Evolutionary conservation across 768 basidiomycete genomes (phyloP), one percentile per base, ranked within the genome.

Genomic region (Tulasnella sp.): DNA sequence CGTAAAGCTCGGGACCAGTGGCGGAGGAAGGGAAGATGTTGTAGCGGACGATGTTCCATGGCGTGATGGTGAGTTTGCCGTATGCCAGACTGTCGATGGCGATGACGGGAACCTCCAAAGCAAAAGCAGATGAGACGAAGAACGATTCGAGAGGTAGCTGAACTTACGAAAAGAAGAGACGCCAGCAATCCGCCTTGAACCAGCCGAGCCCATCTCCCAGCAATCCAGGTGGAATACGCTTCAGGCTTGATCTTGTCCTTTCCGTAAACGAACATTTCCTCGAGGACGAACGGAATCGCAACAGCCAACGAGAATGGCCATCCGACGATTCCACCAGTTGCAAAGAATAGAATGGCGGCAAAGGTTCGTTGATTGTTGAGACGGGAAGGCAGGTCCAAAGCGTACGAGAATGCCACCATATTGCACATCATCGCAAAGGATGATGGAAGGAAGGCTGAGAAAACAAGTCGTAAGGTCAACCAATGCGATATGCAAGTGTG

Each of bases 261-360:
- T 49, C 92, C 90, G 74, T 85, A 88, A 31, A 96, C 82, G 80
- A 95, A 92, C 29, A 98, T 84, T 82, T 99, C 94, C 82, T 99
- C 97, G 67, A 93, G 82, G 15, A 96, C 89, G 79, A 97, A 96
- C 1, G 97, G 97, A 17, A 97, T 83, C 0, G 93, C 89, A 8
- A 98, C 86, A 0, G 93, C 90, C 22, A 95, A 86, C n/a, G 93
- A 86, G 82, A 99, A 99, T 7, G 97, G 97, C 97, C 97, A 99
- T 6, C 97, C 97, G 40, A 98, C 88, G 71, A 99, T 88, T 1
- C 90, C 93, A 6, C 94, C 96, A 7, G 89, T 81, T 1, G 93
- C 94, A 81, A 95, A 93, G 69, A 86, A 83, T 67, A 91, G 77
- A 0, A 93, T 93, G 0, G 92, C 89, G 9, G 86, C 83, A 36